A percentile compares a stretch with the other conserved stretches of the same genome.
These are phyloP conservation scores for Phascolomyces articulosus DNA, from an alignment of 371 early-diverging fungal species.

Conservation along the genomic window DNA sequence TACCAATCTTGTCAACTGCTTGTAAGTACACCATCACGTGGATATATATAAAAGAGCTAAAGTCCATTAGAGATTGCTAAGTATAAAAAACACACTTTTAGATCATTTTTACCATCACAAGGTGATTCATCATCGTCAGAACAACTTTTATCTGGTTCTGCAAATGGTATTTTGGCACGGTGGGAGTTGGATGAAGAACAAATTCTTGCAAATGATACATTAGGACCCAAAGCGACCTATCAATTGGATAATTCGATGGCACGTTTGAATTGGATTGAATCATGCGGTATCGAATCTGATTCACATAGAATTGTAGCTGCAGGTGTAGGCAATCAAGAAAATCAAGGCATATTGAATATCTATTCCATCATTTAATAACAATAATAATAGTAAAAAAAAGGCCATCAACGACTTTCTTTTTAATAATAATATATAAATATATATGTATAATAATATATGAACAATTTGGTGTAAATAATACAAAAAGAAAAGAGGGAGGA, in stretches of 20 bases:
- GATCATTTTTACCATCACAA: conserved; percentile 19
- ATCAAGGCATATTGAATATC: conserved; percentile 19
- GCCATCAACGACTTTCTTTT: not conserved
- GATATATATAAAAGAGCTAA: not conserved
- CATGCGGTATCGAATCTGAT: conserved; percentile 5
- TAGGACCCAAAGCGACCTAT: not conserved
- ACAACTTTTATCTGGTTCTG: conserved; percentile 26
- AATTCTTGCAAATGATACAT: not conserved
- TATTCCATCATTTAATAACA: conserved; percentile 14
- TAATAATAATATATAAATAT: not conserved
- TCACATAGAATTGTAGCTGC: conserved; percentile 15
- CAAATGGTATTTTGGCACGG: conserved; percentile 20
- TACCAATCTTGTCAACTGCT: conserved; percentile 37
- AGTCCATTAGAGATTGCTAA: not conserved
- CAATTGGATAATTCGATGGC: conserved; percentile 16
- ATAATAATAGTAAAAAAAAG: not conserved
- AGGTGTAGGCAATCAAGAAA: conserved; percentile 13
- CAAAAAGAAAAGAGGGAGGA: not conserved
- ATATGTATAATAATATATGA: conserved; percentile 3
- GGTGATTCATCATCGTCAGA: not conserved
- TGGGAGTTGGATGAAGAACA: conserved; percentile 17
- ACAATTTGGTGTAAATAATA: not conserved
- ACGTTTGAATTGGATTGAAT: conserved; percentile 20
- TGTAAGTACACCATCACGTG: conserved; percentile 24
- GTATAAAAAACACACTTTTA: not conserved